Conservation (phyloP, 2,329 filamentous ascomycete species). For the Rugonectria rugulosa region DNA sequence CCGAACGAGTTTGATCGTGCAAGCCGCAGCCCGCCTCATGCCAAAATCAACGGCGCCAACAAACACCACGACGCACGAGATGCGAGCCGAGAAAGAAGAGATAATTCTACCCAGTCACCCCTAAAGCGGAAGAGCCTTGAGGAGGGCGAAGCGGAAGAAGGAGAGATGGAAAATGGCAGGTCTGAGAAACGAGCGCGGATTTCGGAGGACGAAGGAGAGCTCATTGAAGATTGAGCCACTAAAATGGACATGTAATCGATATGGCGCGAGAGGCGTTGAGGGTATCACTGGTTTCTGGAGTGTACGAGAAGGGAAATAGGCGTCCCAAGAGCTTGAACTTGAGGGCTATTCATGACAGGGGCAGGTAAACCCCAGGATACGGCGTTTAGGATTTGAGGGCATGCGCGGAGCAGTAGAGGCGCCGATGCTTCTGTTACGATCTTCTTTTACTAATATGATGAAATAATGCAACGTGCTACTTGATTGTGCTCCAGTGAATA, state of each 20-base stretch:
- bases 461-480: no score
- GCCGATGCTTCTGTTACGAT: slow-evolving; percentile 23
- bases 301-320: slow-evolving; percentile 23
- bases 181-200: slow-evolving; percentile 54
- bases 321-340: slow-evolving; percentile 29
- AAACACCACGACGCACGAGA: slow-evolving; percentile 41
- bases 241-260: slow-evolving; percentile 25
- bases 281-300: slow-evolving; percentile 24
- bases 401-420: slow-evolving; percentile 24
- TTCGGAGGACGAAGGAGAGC: slow-evolving; percentile 59
- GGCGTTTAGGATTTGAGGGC: slow-evolving; percentile 39
- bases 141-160: slow-evolving; percentile 41
- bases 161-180: slow-evolving; percentile 43
- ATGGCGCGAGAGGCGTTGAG: slow-evolving; percentile 33
- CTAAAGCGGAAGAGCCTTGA: slow-evolving; percentile 54
- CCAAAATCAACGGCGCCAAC: slow-evolving; percentile 50
- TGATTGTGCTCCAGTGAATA: no score
- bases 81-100: slow-evolving; percentile 37
- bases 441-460: slow-evolving; percentile 13
- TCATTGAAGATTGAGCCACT: slow-evolving; percentile 46
- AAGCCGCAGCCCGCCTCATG: slow-evolving; percentile 58
- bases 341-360: slow-evolving; percentile 25
- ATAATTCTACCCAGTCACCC: slow-evolving; percentile 46
- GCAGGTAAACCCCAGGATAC: slow-evolving; percentile 30
- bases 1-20: slow-evolving; percentile 56